Base-by-base conservation (phyloP, 805 yeast genomes). In the Ogataea thermomethanolica region DNA sequence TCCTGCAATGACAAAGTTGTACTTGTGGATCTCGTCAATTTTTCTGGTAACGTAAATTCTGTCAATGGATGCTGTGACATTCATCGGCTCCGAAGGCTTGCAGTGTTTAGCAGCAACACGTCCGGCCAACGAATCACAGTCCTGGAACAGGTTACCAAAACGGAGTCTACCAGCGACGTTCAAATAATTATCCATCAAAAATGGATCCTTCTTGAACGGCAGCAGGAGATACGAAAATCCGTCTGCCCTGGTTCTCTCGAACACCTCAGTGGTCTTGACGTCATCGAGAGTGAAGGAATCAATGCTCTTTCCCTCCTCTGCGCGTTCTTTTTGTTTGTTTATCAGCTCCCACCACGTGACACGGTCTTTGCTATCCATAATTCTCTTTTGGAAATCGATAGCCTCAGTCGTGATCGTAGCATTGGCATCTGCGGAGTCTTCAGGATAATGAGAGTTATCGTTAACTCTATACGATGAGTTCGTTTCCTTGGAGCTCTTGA, bases 21-120 rank as follows among this genome's bases (percentile, higher is more conserved):
- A 82, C 47, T 79, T 76, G 41, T 73, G 70, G 46, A 89, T 78
- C 53, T 82, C 87, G 54, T 88, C 95, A 29, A 89, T 76, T 51
- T 88, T 81, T 62, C 84, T 84, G 44, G 88, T 78, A 78, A 90
- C 80, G 59, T 85, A 84, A 50, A 90, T 87, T 49, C 96, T 70
- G 65, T 91, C 97, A 21, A 90, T 96, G 21, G 93, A 81, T 1
- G 97, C 97, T 8, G 98, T 90, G 30, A 90, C 98, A 59, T 90
- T 84, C 62, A 89, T 88, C 8, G 98, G 97, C 58, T 85, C 89
- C 0, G 96, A 95, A 0, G 98, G 98, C n/a, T 84, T 73, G 64
- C 95, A 86, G 61, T 90, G 97, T 56, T 85, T 76, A 61, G 89
- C 85, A 15, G 96, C 95, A 54, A 90, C 89, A 57, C 91, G 79